A percentile compares a stretch with the other conserved stretches of the same genome.
phyloP scores from a whole-genome alignment of 2,329 filamentous ascomycete species.

The Xylariaceae sp. region DNA sequence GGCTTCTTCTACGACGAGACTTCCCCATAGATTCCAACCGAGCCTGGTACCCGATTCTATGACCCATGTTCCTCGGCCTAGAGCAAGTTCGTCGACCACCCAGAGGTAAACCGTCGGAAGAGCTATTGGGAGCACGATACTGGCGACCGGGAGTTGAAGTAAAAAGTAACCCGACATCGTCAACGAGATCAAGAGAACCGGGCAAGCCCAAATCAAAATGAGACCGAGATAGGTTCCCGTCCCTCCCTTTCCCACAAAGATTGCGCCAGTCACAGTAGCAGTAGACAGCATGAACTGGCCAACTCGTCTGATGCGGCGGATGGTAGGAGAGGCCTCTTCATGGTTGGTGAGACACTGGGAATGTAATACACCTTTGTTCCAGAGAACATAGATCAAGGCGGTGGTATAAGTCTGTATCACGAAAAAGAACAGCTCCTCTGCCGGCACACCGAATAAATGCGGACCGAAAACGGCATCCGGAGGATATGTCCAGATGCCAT shows the following conservation, averaged over 20 bases:
- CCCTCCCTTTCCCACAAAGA: constrained; percentile 41
- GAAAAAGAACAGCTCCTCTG: constrained; percentile 74
- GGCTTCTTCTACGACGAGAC: constrained; percentile 68
- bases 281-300: constrained; percentile 48
- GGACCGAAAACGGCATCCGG: constrained; percentile 57
- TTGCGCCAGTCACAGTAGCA: constrained; percentile 40
- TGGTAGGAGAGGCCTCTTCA: constrained; percentile 24
- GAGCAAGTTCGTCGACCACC: constrained; percentile 63
- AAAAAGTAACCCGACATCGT: constrained; percentile 59
- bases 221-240: constrained; percentile 62
- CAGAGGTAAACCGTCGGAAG: constrained; percentile 66
- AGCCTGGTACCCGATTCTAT: constrained; percentile 65
- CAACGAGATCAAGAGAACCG: constrained; percentile 61
- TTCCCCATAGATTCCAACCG: constrained; percentile 56
- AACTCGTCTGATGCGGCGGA: constrained; percentile 32
- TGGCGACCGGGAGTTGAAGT: constrained; percentile 51
- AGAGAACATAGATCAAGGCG: constrained; percentile 59
- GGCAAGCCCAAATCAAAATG: constrained; percentile 63
- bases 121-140: constrained; percentile 54
- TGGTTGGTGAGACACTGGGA: constrained; percentile 38
- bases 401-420: constrained; percentile 72
- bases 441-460: constrained; percentile 58
- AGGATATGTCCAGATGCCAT: constrained; percentile 66
- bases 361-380: constrained; percentile 59
- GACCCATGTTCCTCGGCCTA: constrained; percentile 65